Percentiles rank a stretch among this genome's conserved stretches.
phyloP scores from a whole-genome alignment of 2,329 filamentous ascomycete species.

The Chalaropsis thielavioides region DNA sequence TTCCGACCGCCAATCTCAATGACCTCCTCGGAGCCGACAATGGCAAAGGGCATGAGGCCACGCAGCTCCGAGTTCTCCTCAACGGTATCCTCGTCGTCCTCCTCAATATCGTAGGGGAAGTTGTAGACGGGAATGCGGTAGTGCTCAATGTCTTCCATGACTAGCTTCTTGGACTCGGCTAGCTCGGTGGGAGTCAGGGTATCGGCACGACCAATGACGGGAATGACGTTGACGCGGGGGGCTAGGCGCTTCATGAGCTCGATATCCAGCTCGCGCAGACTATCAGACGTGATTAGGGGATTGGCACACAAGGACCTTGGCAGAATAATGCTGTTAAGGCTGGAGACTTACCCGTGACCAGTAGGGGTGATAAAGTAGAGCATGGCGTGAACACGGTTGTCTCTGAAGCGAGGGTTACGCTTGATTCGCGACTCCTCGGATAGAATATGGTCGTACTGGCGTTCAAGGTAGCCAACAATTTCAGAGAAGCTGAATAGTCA shows the following conservation, averaged over 20 bases:
- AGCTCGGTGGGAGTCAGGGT: conserved; percentile 92
- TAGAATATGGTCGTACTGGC: conserved; percentile 98
- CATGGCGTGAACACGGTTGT: conserved; percentile 95
- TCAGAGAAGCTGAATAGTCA: conserved; percentile 61
- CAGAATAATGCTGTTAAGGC: neutral
- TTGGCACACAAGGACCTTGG: neutral
- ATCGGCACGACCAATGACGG: conserved; percentile 96
- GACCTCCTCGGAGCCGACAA: conserved; percentile 91
- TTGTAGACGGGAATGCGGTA: conserved; percentile 99
- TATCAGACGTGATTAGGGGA: conserved; percentile 26
- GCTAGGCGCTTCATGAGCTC: conserved; percentile 99
- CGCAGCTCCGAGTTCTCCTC: conserved; percentile 97
- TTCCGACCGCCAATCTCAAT: conserved; percentile 86
- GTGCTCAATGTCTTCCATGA: conserved; percentile 99
- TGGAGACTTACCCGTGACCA: conserved; percentile 60
- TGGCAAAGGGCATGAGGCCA: conserved; percentile 96
- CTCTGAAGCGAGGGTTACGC: conserved; percentile 98
- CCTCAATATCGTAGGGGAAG: conserved; percentile 99
- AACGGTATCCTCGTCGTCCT: conserved; percentile 97
- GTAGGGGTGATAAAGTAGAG: conserved; percentile 99
- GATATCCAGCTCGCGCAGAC: conserved; percentile 95
- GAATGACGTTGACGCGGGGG: conserved; percentile 95
- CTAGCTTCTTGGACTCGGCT: conserved; percentile 97
- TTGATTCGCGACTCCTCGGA: conserved; percentile 99
- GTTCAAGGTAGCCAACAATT: conserved; percentile 95